These are phyloP conservation scores for Coemansia sp. DNA, from an alignment of 192 early-diverging fungal genomes.

Conservation along the genomic window DNA sequence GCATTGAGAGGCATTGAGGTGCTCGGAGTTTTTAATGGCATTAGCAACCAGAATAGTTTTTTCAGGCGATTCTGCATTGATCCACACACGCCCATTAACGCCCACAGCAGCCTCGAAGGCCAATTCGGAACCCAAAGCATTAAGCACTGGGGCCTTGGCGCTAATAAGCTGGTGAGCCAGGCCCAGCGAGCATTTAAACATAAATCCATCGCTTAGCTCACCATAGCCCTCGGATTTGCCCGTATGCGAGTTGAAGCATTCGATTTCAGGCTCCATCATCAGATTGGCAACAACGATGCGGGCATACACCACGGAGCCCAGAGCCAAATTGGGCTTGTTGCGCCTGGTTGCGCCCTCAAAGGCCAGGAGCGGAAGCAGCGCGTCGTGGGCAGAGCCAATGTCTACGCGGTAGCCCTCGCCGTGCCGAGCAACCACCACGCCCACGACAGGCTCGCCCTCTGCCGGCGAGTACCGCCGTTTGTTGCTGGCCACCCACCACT, in stretches of 20 bases:
- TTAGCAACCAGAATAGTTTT: constrained; percentile 68
- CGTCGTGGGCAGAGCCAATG: constrained; percentile 88
- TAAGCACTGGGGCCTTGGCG: constrained; percentile 68
- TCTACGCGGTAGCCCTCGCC: constrained; percentile 86
- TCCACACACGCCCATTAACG: constrained; percentile 93
- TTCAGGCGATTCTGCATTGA: constrained; percentile 63
- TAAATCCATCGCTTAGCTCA: constrained; percentile 76
- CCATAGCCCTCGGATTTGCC: constrained; percentile 89
- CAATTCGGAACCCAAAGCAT: constrained; percentile 64
- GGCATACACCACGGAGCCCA: constrained; percentile 80
- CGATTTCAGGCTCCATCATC: constrained; percentile 97
- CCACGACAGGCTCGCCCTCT: constrained; percentile 83
- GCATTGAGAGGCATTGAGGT: constrained; percentile 58
- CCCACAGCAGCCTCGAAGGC: constrained; percentile 90
- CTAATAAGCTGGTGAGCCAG: constrained; percentile 62
- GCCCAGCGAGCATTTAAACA: constrained; percentile 80
- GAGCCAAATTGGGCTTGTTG: constrained; percentile 79
- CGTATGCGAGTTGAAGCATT: constrained; percentile 80
- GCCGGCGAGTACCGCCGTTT: constrained; percentile 88
- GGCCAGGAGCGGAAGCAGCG: constrained; percentile 71
- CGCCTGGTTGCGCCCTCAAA: constrained; percentile 94
- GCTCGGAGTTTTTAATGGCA: constrained; percentile 73
- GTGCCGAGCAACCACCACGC: constrained; percentile 64
- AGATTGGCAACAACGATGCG: constrained; percentile 82
- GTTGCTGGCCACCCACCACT: constrained; percentile 79